phyloP scores from a whole-genome alignment of 176 grass and related monocot species.

The Coix lacrymajobi region DNA sequence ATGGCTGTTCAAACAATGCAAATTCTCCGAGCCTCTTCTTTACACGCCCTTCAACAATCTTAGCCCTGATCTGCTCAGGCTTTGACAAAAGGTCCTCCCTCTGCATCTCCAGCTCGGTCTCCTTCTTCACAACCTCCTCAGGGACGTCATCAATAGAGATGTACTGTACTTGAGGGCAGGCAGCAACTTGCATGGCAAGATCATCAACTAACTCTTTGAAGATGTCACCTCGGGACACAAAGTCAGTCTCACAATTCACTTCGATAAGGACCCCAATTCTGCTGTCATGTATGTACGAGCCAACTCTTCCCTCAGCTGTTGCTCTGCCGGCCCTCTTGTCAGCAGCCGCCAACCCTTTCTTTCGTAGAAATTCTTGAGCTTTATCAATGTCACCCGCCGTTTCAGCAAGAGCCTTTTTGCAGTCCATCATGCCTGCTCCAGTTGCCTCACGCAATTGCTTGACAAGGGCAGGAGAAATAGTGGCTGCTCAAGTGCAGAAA shows the following conservation, averaged over 20 bases:
- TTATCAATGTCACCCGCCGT: neutral
- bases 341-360: slow-evolving; percentile 88
- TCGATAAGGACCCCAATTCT: slow-evolving; percentile 54
- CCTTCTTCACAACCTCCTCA: slow-evolving; percentile 75
- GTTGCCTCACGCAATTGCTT: slow-evolving; percentile 97
- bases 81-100: slow-evolving; percentile 83
- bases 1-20: slow-evolving; percentile 88
- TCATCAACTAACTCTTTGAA: slow-evolving; percentile 93
- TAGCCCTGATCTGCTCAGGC: slow-evolving; percentile 80
- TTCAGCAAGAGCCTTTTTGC: slow-evolving; percentile 93
- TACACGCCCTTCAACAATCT: slow-evolving; percentile 93
- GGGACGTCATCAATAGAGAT: slow-evolving; percentile 85
- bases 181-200: slow-evolving; percentile 94
- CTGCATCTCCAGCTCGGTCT: slow-evolving; percentile 93
- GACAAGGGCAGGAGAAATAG: slow-evolving; percentile 78
- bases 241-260: slow-evolving; percentile 99
- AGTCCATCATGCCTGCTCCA: slow-evolving; percentile 99
- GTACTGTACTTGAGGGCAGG: slow-evolving; percentile 87
- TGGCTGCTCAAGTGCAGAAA: slow-evolving; percentile 57
- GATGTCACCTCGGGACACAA: slow-evolving; percentile 88
- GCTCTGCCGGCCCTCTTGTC: slow-evolving; percentile 91
- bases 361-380: slow-evolving; percentile 77
- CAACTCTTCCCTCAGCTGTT: slow-evolving; percentile 87
- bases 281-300: slow-evolving; percentile 21
- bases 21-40: slow-evolving; percentile 93